These are phyloP conservation scores for Solanum corneliomulleri DNA, from an alignment of 257 asterid genomes.

Conservation along the genomic window DNA sequence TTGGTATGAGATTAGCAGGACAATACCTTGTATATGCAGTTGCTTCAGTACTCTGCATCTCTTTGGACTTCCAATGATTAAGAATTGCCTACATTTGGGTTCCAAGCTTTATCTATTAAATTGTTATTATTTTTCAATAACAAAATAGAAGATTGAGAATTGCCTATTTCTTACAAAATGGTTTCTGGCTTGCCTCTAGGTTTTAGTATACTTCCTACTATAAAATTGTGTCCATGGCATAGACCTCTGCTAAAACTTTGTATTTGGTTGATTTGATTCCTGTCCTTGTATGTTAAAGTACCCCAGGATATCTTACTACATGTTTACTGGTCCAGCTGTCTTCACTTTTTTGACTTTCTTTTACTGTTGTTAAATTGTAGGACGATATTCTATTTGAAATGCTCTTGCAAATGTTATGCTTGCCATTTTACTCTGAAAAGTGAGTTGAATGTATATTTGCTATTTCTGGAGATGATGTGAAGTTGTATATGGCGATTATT, in stretches of 20 bases:
- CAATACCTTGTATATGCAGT: not conserved
- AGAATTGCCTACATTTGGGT: not conserved
- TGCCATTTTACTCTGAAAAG: slow-evolving; percentile 37
- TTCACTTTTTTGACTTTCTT: slow-evolving; percentile 5
- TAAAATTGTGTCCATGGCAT: not conserved
- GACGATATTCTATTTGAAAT: slow-evolving; percentile 79
- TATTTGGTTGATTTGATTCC: not conserved
- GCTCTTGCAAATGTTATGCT: slow-evolving; percentile 56
- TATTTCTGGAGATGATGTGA: not conserved
- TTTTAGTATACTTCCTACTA: not conserved
- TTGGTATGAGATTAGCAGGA: not conserved
- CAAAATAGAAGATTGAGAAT: not conserved
- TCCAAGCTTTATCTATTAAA: not conserved
- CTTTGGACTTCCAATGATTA: not conserved
- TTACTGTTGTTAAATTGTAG: slow-evolving; percentile 25
- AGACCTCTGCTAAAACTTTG: not conserved
- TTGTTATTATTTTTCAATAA: not conserved
- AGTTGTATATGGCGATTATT: not conserved
- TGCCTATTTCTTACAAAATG: not conserved
- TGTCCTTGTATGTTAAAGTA: not conserved
- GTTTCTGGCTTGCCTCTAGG: not conserved
- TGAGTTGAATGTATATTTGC: slow-evolving; percentile 17
- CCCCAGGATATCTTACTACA: not conserved
- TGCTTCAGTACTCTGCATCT: not conserved
- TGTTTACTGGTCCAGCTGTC: not conserved